A percentile compares a stretch with the other conserved stretches of the same genome.
Evolutionary conservation across 2,329 filamentous ascomycete species (phyloP).

Genomic region (Aspergillus puulaauensis): DNA sequence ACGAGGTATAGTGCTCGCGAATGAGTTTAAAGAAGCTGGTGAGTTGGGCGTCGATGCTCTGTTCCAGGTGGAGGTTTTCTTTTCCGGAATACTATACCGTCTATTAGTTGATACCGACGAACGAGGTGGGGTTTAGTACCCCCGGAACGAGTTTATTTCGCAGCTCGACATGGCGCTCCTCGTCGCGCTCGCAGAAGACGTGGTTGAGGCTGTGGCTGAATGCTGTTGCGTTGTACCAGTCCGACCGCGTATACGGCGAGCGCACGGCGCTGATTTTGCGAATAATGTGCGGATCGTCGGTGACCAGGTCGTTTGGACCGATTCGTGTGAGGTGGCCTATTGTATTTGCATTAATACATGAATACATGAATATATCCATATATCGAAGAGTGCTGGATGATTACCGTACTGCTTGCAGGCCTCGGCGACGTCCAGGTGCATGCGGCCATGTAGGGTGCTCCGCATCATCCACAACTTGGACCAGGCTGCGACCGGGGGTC

Average conservation of each 20-base stretch:
- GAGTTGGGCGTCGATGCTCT: not conserved
- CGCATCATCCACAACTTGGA: not conserved
- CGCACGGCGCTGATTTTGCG: not conserved
- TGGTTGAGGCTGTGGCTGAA: not conserved
- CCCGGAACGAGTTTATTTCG: not conserved
- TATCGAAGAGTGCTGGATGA: too few relatives aligned
- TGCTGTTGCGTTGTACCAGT: not conserved
- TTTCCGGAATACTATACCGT: not conserved
- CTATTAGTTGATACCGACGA: not conserved
- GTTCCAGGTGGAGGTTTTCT: not conserved
- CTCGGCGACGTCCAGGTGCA: not conserved
- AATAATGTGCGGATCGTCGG: constrained; percentile 1
- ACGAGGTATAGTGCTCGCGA: not conserved
- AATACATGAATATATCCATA: too few relatives aligned
- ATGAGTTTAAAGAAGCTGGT: not conserved
- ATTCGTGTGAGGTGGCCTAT: not conserved
- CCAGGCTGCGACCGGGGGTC: not conserved
- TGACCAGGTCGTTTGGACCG: not conserved
- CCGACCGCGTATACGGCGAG: not conserved
- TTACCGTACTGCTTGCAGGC: not conserved
- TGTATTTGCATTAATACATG: too few relatives aligned
- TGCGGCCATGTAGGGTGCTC: not conserved
- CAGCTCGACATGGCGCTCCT: not conserved
- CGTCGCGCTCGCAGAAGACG: not conserved
- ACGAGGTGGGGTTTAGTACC: not conserved